Base-by-base conservation (phyloP, 2,329 filamentous ascomycete genomes). In the Dothideomycetes sp. region DNA sequence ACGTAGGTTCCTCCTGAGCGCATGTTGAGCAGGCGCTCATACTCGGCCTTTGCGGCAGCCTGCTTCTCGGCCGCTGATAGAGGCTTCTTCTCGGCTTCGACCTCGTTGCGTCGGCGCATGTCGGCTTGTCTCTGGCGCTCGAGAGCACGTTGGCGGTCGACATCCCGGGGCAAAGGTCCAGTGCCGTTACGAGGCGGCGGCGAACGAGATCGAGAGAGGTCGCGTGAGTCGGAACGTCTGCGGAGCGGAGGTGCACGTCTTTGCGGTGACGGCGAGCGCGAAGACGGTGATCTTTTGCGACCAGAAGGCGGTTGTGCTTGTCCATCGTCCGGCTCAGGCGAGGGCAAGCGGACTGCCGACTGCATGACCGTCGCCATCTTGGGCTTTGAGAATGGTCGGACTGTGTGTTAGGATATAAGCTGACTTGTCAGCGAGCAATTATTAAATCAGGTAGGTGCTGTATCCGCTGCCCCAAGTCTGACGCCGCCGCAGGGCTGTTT, bases 1-100 rank as follows among this genome's bases (percentile, higher is more conserved):
- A 98, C 94, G 60, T 98, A 98, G 17, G 87, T 94, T 52, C 91
- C 91, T 49, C 91, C 91, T 33, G 87, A 94, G 51, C 91, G 83
- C 77, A 94, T 89, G 50, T 76, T 91, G 52, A 94, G 69, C 46
- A 96, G 74, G 65, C 89, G 89, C 64, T 93, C 81, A 65, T 94
- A 93, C 68, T 95, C 88, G 49, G 87, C 84, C 67, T 94, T 93
- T 30, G 86, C 84, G 28, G 80, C 80, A 17, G 80, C 84, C 64
- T 89, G 85, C 64, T 93, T 94, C 63, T 88, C 80, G 60, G 86
- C 86, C 53, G 84, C 86, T 3, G 71, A 74, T 33, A 74, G 61
- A n/a, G 70, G 68, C 52, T 75, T 75, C 25, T 64, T 62, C 17
- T 62, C 57, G 24, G 65, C 63, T 40, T 68, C 62, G 43, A 64